phyloP scores from a whole-genome alignment of 2,329 filamentous ascomycete species.

The Aspergillus caelatus region DNA sequence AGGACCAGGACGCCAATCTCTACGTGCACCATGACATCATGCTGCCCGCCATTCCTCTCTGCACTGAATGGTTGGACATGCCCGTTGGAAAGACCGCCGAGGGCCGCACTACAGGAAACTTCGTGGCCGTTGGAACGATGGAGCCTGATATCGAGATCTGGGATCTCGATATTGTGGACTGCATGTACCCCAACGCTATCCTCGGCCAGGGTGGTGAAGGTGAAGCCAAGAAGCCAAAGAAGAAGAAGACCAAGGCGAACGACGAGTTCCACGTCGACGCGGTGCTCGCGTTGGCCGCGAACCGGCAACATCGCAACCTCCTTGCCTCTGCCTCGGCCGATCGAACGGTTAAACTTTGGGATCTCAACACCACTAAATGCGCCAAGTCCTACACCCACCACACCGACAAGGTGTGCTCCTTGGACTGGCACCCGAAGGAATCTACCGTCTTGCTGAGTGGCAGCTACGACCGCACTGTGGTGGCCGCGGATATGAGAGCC shows the following conservation, averaged over 20 bases:
- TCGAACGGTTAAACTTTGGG: constrained; percentile 97
- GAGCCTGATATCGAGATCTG: constrained; percentile 98
- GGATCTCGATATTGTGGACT: constrained; percentile 94
- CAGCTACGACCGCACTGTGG: constrained; percentile 91
- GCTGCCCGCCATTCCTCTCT: constrained; percentile 93
- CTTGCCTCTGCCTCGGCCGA: constrained; percentile 94
- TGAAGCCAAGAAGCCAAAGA: constrained; percentile 70
- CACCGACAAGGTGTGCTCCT: constrained; percentile 95
- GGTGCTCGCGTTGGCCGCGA: constrained; percentile 86
- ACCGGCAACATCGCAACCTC: constrained; percentile 90
- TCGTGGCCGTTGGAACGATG: constrained; percentile 93
- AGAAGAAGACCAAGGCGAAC: constrained; percentile 88
- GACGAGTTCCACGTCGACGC: constrained; percentile 93
- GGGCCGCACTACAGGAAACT: constrained; percentile 76
- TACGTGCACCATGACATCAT: constrained; percentile 99
- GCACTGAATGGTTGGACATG: constrained; percentile 92
- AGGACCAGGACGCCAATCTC: constrained; percentile 91
- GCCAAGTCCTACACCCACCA: constrained; percentile 96
- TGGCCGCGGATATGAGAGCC: constrained; percentile 94
- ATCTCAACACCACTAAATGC: constrained; percentile 86
- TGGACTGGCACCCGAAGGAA: constrained; percentile 89
- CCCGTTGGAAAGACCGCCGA: constrained; percentile 75
- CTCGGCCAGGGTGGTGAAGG: constrained; percentile 69
- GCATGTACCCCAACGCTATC: constrained; percentile 97
- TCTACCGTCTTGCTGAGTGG: constrained; percentile 88